phyloP scores from a whole-genome alignment of 23 red algal genomes.

The Agarophyton chilense region DNA sequence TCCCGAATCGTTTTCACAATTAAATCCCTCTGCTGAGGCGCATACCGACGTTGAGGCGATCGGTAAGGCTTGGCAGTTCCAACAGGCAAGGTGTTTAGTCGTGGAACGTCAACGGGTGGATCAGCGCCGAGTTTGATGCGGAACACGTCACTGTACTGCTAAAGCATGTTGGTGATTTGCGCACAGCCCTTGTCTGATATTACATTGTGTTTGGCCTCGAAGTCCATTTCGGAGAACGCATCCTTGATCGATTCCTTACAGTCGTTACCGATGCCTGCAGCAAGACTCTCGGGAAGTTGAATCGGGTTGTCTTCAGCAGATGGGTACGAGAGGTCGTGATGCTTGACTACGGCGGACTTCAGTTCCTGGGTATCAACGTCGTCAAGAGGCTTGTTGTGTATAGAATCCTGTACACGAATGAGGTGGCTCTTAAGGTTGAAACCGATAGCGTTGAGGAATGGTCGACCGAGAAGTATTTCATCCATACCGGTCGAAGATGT shows the following conservation, averaged over 20 bases:
- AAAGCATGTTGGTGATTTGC: neutral
- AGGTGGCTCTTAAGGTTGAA: constrained; percentile 4
- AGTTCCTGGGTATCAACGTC: neutral
- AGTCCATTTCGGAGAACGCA: neutral
- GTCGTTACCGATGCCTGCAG: constrained; percentile 19
- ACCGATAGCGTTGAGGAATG: constrained; percentile 25
- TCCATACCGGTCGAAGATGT: constrained; percentile 24
- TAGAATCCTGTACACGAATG: neutral
- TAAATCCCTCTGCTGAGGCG: neutral
- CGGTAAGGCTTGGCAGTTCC: neutral
- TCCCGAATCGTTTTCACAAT: neutral
- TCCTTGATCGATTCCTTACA: neutral
- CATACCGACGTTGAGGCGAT: neutral
- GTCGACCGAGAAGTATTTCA: constrained; percentile 27
- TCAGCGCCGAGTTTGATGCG: neutral
- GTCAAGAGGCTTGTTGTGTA: neutral
- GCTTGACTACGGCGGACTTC: neutral
- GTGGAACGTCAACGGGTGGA: constrained; percentile 21
- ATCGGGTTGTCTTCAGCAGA: neutral
- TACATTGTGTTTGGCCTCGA: neutral
- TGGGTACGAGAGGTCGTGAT: neutral
- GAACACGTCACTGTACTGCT: constrained; percentile 15
- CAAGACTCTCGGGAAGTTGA: neutral
- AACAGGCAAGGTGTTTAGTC: neutral
- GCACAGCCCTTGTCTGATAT: neutral